phyloP scores from a whole-genome alignment of 2,329 filamentous ascomycete genomes.

The Penicillium expansum region DNA sequence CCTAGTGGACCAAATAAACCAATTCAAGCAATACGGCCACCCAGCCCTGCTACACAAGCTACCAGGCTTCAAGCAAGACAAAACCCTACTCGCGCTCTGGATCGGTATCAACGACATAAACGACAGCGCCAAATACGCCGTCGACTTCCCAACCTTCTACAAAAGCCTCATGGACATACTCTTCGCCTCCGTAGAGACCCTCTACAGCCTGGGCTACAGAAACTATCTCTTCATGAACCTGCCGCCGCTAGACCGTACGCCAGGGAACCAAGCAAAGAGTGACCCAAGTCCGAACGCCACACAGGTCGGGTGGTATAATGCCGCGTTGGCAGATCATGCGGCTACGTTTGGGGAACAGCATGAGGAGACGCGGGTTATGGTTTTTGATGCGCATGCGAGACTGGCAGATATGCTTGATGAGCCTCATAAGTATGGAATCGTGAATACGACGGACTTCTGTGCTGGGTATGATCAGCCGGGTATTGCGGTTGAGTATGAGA shows the following conservation, averaged over 20 bases:
- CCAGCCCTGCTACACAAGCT: conserved; percentile 36
- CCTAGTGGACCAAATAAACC: conserved; percentile 51
- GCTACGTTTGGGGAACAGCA: conserved; percentile 34
- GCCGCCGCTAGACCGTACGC: conserved; percentile 50
- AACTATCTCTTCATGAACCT: conserved; percentile 53
- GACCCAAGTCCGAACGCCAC: conserved; percentile 46
- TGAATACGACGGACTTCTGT: conserved; percentile 49
- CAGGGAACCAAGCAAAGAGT: conserved; percentile 33
- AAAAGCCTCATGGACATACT: conserved; percentile 42
- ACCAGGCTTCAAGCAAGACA: conserved; percentile 30
- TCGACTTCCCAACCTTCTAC: conserved; percentile 49
- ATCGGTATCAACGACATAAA: conserved; percentile 59
- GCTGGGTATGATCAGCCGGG: conserved; percentile 47
- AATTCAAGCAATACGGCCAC: conserved; percentile 49
- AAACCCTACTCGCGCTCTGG: conserved; percentile 52
- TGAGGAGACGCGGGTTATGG: conserved; percentile 36
- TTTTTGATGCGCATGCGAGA: conserved; percentile 47
- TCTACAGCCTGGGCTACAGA: conserved; percentile 46
- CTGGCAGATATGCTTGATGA: conserved; percentile 46
- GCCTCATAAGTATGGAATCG: conserved; percentile 43
- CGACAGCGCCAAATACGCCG: conserved; percentile 47
- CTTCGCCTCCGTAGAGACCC: conserved; percentile 42
- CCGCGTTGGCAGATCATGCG: conserved; percentile 37
- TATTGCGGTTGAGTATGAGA: conserved; percentile 42
- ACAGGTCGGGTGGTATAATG: conserved; percentile 49